Conservation (phyloP, 805 yeast species). For the Starmerella floricola region DNA sequence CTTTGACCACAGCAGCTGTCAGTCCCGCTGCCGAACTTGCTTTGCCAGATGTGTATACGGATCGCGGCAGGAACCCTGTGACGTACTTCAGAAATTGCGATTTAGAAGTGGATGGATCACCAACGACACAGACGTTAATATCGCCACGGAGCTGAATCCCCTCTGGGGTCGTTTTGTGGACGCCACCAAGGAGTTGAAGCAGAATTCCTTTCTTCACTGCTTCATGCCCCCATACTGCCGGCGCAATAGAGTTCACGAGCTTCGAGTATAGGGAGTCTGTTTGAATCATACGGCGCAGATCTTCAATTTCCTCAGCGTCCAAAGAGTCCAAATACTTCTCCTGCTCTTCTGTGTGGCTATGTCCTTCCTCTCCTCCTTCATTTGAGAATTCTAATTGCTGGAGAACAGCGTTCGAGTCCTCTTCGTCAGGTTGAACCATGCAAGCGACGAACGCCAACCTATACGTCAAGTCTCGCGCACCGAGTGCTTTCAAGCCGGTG, state of each 20-base stretch:
- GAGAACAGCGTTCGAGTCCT: slow-evolving; percentile 12
- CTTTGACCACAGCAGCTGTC: slow-evolving; percentile 95
- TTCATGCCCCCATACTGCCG: slow-evolving; percentile 94
- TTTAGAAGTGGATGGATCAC: slow-evolving; percentile 95
- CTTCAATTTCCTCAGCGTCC: slow-evolving; percentile 70
- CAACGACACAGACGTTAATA: slow-evolving; percentile 89
- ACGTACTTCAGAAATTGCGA: slow-evolving; percentile 93
- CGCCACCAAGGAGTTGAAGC: slow-evolving; percentile 85
- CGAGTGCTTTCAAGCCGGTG: slow-evolving; percentile 77
- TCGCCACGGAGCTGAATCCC: slow-evolving; percentile 95
- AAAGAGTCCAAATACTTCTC: slow-evolving; percentile 67
- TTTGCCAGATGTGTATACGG: slow-evolving; percentile 94
- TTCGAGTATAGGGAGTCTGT: slow-evolving; percentile 76
- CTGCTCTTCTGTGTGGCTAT: slow-evolving; percentile 56
- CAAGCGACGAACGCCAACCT: slow-evolving; percentile 84
- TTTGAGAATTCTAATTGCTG: slow-evolving; percentile 19
- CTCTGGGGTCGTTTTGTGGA: slow-evolving; percentile 83
- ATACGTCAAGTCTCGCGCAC: slow-evolving; percentile 88
- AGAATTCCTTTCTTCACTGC: slow-evolving; percentile 83
- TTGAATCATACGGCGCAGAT: slow-evolving; percentile 79
- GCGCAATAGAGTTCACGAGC: slow-evolving; percentile 79
- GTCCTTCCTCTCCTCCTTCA: slow-evolving; percentile 28
- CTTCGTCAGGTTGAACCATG: slow-evolving; percentile 58
- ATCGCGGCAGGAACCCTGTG: slow-evolving; percentile 79
- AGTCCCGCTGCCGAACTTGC: slow-evolving; percentile 98